Conservation (phyloP, 2,329 filamentous ascomycete genomes). For the Botrytis medusae region DNA sequence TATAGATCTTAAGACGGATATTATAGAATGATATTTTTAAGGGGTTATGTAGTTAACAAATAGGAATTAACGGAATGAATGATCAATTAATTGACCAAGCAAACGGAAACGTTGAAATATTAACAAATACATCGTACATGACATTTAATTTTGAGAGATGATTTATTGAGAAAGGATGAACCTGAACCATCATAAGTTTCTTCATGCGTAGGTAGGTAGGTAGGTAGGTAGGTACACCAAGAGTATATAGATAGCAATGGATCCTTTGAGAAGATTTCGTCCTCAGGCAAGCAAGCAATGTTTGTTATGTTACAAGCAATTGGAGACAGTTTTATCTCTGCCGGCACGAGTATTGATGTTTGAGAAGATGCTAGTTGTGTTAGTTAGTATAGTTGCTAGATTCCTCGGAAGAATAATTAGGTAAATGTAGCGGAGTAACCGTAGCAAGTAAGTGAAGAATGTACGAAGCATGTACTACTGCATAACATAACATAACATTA, state of each 20-base stretch:
- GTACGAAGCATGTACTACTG: not conserved
- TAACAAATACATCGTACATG: not conserved
- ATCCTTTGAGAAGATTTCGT: not conserved
- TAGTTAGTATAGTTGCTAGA: no score
- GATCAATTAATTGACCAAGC: no score
- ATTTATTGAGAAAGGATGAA: not conserved
- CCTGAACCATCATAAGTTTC: slow-evolving; percentile 8
- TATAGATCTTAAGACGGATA: not conserved
- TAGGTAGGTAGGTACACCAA: not conserved
- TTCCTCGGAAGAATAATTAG: no score
- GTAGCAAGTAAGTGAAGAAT: not conserved
- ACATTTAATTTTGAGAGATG: not conserved
- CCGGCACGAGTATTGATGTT: not conserved
- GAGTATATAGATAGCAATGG: no score
- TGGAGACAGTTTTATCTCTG: not conserved
- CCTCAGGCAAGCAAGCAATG: not conserved
- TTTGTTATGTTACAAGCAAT: not conserved
- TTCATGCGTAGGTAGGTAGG: not conserved
- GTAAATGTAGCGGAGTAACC: no score
- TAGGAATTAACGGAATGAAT: not conserved
- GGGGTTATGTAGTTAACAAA: not conserved
- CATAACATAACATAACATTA: not conserved
- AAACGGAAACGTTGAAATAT: not conserved
- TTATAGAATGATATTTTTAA: not conserved
- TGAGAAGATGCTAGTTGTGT: not conserved